Conservation (phyloP, 129 eudicot species). For the Lonicera japonica region DNA sequence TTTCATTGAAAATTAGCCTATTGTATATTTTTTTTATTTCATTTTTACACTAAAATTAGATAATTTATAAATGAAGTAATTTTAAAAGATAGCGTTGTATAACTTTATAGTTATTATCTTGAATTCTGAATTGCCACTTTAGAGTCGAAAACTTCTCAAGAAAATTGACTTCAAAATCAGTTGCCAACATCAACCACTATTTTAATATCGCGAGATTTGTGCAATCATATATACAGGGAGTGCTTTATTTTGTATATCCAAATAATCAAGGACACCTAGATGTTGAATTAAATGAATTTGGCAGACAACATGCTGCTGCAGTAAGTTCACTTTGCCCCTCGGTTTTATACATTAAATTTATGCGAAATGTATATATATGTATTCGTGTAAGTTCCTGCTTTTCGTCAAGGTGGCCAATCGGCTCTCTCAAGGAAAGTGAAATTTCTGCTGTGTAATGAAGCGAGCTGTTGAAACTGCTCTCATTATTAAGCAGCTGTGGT, state of each 20-base stretch:
- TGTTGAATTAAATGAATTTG: conserved; percentile 19
- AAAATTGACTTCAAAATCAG: too few relatives aligned
- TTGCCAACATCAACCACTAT: too few relatives aligned
- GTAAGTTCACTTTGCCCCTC: conserved; percentile 12
- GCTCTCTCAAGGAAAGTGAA: conserved; percentile 10
- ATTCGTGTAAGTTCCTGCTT: neutral
- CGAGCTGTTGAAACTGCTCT: conserved; percentile 23
- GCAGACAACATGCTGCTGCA: conserved; percentile 19
- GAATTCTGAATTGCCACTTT: neutral
- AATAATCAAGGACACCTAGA: conserved; percentile 20
- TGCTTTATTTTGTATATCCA: too few relatives aligned
- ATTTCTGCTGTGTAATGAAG: conserved; percentile 17
- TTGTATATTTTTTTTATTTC: too few relatives aligned
- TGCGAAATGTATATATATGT: neutral
- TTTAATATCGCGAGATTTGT: too few relatives aligned
- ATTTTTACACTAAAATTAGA: too few relatives aligned
- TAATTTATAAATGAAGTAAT: too few relatives aligned
- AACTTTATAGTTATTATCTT: too few relatives aligned
- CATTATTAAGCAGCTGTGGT: conserved; percentile 14
- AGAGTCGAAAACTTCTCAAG: too few relatives aligned
- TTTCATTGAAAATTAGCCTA: too few relatives aligned
- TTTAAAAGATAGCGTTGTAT: too few relatives aligned
- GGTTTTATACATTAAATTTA: neutral
- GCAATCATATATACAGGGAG: too few relatives aligned
- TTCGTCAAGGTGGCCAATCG: conserved; percentile 18